Evolutionary conservation across 345 rosid species (phyloP), one percentile per base, ranked within the genome.

Genomic region (Eucalyptus rudis): DNA sequence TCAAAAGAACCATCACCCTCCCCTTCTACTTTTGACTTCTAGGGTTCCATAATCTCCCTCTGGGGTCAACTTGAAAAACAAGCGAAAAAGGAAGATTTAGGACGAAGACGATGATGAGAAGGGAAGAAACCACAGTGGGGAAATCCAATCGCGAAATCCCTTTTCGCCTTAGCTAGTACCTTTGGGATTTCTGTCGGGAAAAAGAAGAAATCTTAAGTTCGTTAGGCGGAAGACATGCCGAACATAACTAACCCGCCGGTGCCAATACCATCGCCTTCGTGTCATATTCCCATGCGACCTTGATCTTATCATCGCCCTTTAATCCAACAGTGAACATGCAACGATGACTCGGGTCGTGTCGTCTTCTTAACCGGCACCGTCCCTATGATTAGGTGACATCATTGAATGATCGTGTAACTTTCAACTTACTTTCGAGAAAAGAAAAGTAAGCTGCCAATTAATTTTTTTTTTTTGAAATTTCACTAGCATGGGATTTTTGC

Each of bases 361-460:
- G 10, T 19, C 7, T 17, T 33, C 44, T 40, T 68, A 68, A 68
- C 80, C 1, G 2, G 7, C 1, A 0, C 40, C 4, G 0, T 19
- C 25, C 3, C 2, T 17, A 17, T 17, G 2, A 8, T 36, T 31
- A 15, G 11, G 12, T 68, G 10, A 33, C 4, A 33, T 33, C 17
- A 62, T 62, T 62, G 33, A 29, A 27, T n/a, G 71, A 62, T 52
- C 10, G 3, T 29, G 33, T 29, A 3, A 29, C 5, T 29, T 62
- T 29, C 25, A 6, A 7, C 3, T 15, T 62, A 8, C 24, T 31
- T 33, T 4, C 2, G 1, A 17, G 43, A 33, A 68, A 31, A 33
- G 80, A 68, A 68, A 68, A 68, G 13, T 6, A 7, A 33, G 44
- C 1, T 68, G 13, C 24, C 25, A 33, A 71, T 33, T 33, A 9